phyloP scores from a whole-genome alignment of 192 early-diverging fungal genomes.

The Coemansia sp. region DNA sequence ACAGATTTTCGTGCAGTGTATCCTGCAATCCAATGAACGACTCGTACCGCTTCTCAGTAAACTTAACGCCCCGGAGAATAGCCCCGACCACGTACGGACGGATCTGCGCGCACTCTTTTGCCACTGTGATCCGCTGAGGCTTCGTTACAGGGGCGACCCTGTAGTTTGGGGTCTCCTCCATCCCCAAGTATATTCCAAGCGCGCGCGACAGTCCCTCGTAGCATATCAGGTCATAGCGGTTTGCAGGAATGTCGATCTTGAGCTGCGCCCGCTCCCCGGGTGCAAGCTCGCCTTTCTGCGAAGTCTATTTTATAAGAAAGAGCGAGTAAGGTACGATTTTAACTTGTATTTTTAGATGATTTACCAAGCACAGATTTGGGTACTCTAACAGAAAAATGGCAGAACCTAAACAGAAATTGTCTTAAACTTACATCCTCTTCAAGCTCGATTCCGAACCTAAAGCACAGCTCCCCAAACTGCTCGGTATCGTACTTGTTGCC shows the following conservation, averaged over 20 bases:
- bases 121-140: slow-evolving; percentile 46
- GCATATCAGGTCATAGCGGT: slow-evolving; percentile 97
- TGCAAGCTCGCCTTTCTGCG: slow-evolving; percentile 27
- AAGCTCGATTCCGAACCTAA: slow-evolving; percentile 98
- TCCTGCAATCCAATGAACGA: slow-evolving; percentile 99
- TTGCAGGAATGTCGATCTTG: slow-evolving; percentile 98
- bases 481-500: slow-evolving; percentile 71
- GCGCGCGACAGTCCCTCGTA: slow-evolving; percentile 93
- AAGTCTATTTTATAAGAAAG: slow-evolving; percentile 25
- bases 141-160: slow-evolving; percentile 10
- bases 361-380: neutral
- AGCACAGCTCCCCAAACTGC: slow-evolving; percentile 97
- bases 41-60: slow-evolving; percentile 83
- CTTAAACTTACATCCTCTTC: slow-evolving; percentile 83
- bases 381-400: neutral
- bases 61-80: slow-evolving; percentile 82
- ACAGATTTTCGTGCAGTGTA: slow-evolving; percentile 97
- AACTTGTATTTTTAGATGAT: neutral
- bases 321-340: neutral
- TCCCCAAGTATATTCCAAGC: slow-evolving; percentile 79
- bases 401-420: too few relatives aligned
- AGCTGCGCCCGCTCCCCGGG: slow-evolving; percentile 73
- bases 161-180: slow-evolving; percentile 51
- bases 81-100: slow-evolving; percentile 89
- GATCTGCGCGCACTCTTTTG: slow-evolving; percentile 71